Evolutionary conservation across 2,329 filamentous ascomycete genomes (phyloP), one percentile per base, ranked within the genome.

Genomic region (Sporothrix pallida): DNA sequence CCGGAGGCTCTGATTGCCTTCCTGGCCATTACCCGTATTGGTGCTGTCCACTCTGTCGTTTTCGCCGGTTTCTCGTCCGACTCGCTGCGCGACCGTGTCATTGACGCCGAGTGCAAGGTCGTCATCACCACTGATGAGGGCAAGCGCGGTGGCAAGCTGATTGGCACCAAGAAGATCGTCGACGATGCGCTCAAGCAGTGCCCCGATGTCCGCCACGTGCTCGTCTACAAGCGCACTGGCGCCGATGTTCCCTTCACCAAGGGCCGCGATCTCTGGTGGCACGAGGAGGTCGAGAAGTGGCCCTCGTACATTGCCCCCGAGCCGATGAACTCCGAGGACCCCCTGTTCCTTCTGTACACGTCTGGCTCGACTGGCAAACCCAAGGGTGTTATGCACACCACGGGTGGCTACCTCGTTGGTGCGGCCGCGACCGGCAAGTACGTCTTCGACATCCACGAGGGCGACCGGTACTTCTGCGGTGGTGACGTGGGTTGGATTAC

Each of bases 401-500:
- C 95, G 50, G 96, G 87, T 75, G 96, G 96, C 70, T 99, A 98
- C 82, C 88, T 99, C n/a, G 85, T 98, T 8, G 96, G 96, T 74
- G 95, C 95, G 70, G 95, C 96, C 48, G 88, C 92, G 79, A 99
- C 96, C 13, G 95, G 95, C 83, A 99, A 98, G 85, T 98, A 99
- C 82, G 95, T 98, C 76, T 99, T 99, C 81, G 96, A 99, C 82
- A 97, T 99, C 76, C 96, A 99, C 82, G 92, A 95, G 76, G 90
- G 92, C 72, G 96, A 99, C 83, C 90, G 89, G 76, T 98, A 96
- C 88, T 98, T 98, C 88, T 99, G 96, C 79, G 96, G 95, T 82
- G 96, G 96, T 82, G 96, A 99, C 80, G 95, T 99, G 60, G 96
- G 96, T 77, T 99, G 96, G 96, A 98, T 99, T 81, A 99, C 96